phyloP scores from a whole-genome alignment of 1,284 basidiomycete species.

The Megacollybia platyphylla region DNA sequence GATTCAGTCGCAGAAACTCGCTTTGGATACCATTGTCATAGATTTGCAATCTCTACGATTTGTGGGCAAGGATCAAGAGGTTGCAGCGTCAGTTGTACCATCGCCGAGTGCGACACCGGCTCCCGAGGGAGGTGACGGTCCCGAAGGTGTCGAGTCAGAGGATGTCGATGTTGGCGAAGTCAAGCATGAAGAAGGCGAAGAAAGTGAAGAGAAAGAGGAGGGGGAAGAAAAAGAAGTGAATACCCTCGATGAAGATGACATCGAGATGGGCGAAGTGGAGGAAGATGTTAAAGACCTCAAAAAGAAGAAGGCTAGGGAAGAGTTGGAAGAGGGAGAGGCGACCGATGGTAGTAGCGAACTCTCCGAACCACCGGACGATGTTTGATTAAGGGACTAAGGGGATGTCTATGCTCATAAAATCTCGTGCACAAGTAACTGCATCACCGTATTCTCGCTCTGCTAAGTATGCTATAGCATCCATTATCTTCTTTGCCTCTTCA shows the following conservation, averaged over 20 bases:
- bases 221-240: conserved; percentile 13
- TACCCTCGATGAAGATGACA: conserved; percentile 35
- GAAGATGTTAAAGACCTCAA: conserved; percentile 44
- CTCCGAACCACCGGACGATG: conserved; percentile 59
- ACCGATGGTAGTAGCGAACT: conserved; percentile 65
- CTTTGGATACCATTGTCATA: conserved; percentile 50
- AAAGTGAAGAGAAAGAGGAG: conserved; percentile 9
- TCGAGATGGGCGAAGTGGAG: conserved; percentile 79
- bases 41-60: conserved; percentile 50
- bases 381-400: conserved; percentile 18
- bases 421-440: conserved; percentile 53
- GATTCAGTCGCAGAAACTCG: conserved; percentile 53
- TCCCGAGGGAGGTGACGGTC: conserved; percentile 21
- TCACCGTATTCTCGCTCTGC: conserved; percentile 40
- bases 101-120: conserved; percentile 35
- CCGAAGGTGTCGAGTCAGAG: conserved; percentile 6
- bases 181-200: conserved; percentile 12
- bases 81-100: conserved; percentile 19
- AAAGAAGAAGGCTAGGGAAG: conserved; percentile 48
- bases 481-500: conserved; percentile 33
- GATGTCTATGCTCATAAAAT: conserved; percentile 46
- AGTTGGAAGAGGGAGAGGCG: conserved; percentile 75
- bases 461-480: conserved; percentile 46
- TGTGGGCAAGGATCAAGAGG: conserved; percentile 52
- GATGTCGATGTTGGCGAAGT: background rate